Base-by-base conservation (phyloP, 352 stramenopile species). In the Lagenidium sp. region DNA sequence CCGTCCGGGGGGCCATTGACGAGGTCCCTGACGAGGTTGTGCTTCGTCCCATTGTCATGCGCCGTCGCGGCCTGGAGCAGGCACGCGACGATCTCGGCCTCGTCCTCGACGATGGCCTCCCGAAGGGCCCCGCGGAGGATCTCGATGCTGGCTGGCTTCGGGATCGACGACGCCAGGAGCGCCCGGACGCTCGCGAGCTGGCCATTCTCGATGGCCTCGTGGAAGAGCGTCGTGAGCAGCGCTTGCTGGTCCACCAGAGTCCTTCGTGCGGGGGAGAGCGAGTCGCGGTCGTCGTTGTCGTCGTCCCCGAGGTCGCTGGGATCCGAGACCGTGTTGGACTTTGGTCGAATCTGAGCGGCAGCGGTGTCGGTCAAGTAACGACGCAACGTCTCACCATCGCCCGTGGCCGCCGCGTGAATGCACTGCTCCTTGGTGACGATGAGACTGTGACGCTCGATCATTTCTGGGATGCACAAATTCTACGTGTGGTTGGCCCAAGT, bases 171-270 rank as follows among this genome's bases (percentile, higher is more conserved):
- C 15, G 28, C 8, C 28, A 57, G 22, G 2, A 57, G 49, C 28
- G 15, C 21, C 0, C 15, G 21, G 2, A 50, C 49, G 6, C 24
- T 18, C 1, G 13, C 36, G 6, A 44, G 16, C 26, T 50, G 49
- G 1, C 49, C 49, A 18, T 57, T 57, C 23, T 50, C 41, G 23
- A 57, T 50, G 6, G 49, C 41, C 26, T 50, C 49, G 10, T 36
- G 41, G 23, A 57, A 57, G 7, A 57, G 36, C 6, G 49, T 50
- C 18, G 2, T 8, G 4, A 20, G 19, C 0, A 57, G 42, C 36
- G 50, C 49, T 32, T 15, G 28, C n/a, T n/a, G n/a, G n/a, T n/a
- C n/a, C n/a, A n/a, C n/a, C n/a, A n/a, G n/a, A n/a, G n/a, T n/a
- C n/a, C n/a, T n/a, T n/a, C n/a, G n/a, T n/a, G n/a, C n/a, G n/a